Conservation (phyloP, 2,329 filamentous ascomycete species). For the Penicillium italicum region DNA sequence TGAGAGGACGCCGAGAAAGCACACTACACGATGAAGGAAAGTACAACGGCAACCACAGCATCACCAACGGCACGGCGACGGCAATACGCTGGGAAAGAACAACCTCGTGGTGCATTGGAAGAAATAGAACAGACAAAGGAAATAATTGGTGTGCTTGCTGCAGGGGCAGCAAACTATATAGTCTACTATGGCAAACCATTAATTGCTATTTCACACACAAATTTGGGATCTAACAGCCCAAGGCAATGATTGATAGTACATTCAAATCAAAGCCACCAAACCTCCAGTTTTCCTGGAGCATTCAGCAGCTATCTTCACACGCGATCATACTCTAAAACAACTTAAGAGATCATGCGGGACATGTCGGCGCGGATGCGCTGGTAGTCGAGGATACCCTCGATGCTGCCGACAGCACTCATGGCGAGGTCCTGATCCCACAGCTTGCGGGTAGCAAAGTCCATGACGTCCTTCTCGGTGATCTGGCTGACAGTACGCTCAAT, state of each 20-base stretch:
- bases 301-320: slow-evolving; percentile 21
- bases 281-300: slow-evolving; percentile 4
- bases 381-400: slow-evolving; percentile 70
- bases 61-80: neutral
- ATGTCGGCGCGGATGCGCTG: slow-evolving; percentile 67
- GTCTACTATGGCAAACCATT: slow-evolving; percentile 31
- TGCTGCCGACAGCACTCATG: slow-evolving; percentile 85
- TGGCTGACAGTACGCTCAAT: slow-evolving; percentile 86
- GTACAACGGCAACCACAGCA: neutral
- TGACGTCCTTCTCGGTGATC: slow-evolving; percentile 94
- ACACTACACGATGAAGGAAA: neutral
- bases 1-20: neutral
- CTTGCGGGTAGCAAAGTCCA: slow-evolving; percentile 91
- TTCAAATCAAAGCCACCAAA: slow-evolving; percentile 23
- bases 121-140: slow-evolving; percentile 20
- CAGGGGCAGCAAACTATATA: slow-evolving; percentile 25
- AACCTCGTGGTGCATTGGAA: neutral
- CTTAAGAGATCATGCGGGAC: slow-evolving; percentile 63
- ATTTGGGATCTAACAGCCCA: slow-evolving; percentile 27
- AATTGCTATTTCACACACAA: slow-evolving; percentile 32
- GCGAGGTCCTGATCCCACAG: slow-evolving; percentile 97
- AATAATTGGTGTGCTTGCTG: slow-evolving; percentile 23
- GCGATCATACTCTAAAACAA: slow-evolving; percentile 16
- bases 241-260: slow-evolving; percentile 32
- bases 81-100: neutral